Conservation (phyloP, 192 early-diverging fungal genomes). For the Linnemannia exigua region DNA sequence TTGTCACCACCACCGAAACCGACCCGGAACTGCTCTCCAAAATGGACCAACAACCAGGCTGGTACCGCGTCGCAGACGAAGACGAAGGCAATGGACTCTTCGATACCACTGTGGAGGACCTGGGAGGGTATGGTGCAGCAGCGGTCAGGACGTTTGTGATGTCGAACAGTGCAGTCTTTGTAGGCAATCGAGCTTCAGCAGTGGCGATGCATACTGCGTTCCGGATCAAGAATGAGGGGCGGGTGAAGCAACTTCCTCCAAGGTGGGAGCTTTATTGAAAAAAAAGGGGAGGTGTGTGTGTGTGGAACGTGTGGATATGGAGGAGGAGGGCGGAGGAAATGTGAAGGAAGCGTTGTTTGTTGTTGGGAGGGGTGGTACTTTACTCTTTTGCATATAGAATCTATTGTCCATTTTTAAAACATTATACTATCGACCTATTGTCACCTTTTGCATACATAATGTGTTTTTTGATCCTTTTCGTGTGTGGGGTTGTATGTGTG, state of each 20-base stretch:
- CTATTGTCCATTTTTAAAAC: too few relatives aligned
- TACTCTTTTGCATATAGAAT: too few relatives aligned
- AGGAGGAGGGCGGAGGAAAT: too few relatives aligned
- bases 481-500: too few relatives aligned
- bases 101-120: slow-evolving; percentile 19
- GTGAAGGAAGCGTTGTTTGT: too few relatives aligned
- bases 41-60: slow-evolving; percentile 39
- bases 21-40: slow-evolving; percentile 21
- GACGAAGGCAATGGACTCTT: slow-evolving; percentile 29
- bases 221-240: slow-evolving; percentile 33
- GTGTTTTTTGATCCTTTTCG: too few relatives aligned
- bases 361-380: too few relatives aligned
- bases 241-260: neutral
- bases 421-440: too few relatives aligned
- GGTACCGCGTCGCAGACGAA: slow-evolving; percentile 25
- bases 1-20: slow-evolving; percentile 49
- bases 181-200: slow-evolving; percentile 23
- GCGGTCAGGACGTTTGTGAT: slow-evolving; percentile 20
- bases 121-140: slow-evolving; percentile 34
- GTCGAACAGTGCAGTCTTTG: slow-evolving; percentile 48
- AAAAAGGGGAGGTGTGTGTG: too few relatives aligned
- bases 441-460: too few relatives aligned
- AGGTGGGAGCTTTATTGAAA: slow-evolving; percentile 51
- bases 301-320: neutral
- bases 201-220: slow-evolving; percentile 25